These are phyloP conservation scores for Cytospora schulzeri DNA, from an alignment of 2,329 filamentous ascomycete genomes.

Conservation along the genomic window DNA sequence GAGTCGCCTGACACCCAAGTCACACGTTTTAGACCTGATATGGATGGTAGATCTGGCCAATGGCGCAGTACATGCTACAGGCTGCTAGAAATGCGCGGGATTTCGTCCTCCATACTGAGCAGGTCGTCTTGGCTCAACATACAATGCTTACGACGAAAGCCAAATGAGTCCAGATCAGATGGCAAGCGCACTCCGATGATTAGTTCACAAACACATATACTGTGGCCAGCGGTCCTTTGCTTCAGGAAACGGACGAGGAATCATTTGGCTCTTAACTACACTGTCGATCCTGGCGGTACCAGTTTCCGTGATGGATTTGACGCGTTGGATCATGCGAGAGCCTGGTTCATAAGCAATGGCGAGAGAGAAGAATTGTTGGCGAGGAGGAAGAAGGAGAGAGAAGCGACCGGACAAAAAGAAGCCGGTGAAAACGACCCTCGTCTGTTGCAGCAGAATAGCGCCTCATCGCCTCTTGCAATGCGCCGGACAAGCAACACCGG, in stretches of 20 bases:
- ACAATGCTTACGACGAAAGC: constrained; percentile 49
- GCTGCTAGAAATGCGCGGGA: constrained; percentile 53
- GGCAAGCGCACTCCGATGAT: constrained; percentile 43
- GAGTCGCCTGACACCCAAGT: constrained; percentile 58
- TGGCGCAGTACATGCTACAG: constrained; percentile 56
- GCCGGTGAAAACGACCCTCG: constrained; percentile 45
- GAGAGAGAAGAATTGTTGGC: constrained; percentile 51
- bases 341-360: constrained; percentile 48
- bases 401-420: constrained; percentile 45
- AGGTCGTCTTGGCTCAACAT: constrained; percentile 55
- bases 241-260: constrained; percentile 49
- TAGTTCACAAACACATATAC: constrained; percentile 45
- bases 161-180: constrained; percentile 46
- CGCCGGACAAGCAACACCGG: constrained; percentile 51
- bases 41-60: constrained; percentile 44
- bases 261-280: constrained; percentile 27
- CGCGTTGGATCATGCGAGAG: constrained; percentile 49
- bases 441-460: constrained; percentile 45
- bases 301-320: constrained; percentile 50
- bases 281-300: constrained; percentile 37
- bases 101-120: constrained; percentile 46
- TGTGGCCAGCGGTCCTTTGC: constrained; percentile 58
- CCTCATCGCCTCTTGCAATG: constrained; percentile 54
- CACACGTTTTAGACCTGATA: constrained; percentile 44
- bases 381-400: constrained; percentile 55